phyloP scores from a whole-genome alignment of 1,284 basidiomycete species.

The Grifola frondosa region DNA sequence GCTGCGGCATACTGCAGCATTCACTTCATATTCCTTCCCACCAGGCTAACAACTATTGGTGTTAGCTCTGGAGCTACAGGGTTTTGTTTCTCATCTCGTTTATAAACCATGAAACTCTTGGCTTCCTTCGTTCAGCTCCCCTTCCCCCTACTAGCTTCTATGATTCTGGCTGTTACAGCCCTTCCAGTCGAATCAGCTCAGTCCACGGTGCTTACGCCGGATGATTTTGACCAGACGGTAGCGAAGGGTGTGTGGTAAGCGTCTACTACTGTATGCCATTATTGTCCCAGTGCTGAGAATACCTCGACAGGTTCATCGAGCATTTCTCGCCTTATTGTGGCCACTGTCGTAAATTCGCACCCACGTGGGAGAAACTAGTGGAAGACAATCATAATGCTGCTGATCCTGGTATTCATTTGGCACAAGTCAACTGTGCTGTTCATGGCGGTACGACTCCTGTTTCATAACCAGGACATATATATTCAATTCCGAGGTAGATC shows the following conservation, averaged over 20 bases:
- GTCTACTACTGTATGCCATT: not conserved
- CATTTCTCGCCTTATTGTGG: slow-evolving; percentile 78
- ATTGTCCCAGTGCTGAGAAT: not conserved
- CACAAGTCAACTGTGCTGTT: slow-evolving; percentile 83
- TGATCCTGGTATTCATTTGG: slow-evolving; percentile 67
- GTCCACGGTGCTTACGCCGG: slow-evolving; percentile 50
- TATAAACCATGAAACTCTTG: slow-evolving; percentile 29
- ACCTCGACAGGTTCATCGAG: slow-evolving; percentile 59
- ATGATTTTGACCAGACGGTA: slow-evolving; percentile 60
- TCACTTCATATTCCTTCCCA: no score
- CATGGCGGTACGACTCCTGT: slow-evolving; percentile 66
- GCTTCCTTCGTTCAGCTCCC: slow-evolving; percentile 26
- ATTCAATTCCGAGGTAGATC: slow-evolving; percentile 48
- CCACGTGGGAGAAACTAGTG: slow-evolving; percentile 80
- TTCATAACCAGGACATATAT: not conserved
- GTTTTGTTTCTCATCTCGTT: no score
- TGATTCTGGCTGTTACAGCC: slow-evolving; percentile 36
- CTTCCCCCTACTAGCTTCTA: slow-evolving; percentile 33
- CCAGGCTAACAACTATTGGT: no score
- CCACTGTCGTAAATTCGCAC: slow-evolving; percentile 78
- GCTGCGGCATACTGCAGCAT: no score
- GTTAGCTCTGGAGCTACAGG: not conserved
- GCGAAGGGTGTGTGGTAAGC: slow-evolving; percentile 68
- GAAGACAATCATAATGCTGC: slow-evolving; percentile 53
- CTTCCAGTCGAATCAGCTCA: slow-evolving; percentile 39